These are phyloP conservation scores for Solanum hybrid DNA, from an alignment of 305 asterid species.

Conservation along the genomic window DNA sequence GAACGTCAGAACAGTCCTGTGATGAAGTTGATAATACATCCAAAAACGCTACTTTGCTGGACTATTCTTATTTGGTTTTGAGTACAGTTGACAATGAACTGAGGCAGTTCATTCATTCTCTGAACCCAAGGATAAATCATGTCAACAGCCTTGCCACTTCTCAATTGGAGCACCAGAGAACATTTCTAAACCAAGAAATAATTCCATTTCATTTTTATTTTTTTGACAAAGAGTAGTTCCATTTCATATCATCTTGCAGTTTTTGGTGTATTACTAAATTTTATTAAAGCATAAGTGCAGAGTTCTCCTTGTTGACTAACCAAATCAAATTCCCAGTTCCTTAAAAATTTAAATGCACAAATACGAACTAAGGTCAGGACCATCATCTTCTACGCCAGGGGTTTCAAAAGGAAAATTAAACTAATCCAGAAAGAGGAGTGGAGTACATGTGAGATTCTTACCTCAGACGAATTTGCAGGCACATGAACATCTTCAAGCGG, in stretches of 20 bases:
- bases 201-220: background rate
- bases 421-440: background rate
- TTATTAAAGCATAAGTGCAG: background rate
- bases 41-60: constrained; percentile 2
- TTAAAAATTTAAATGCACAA: background rate
- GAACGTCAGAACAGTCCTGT: constrained; percentile 20
- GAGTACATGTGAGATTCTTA: constrained; percentile 14
- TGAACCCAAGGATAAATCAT: background rate
- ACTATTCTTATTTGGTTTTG: constrained; percentile 1
- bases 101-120: background rate
- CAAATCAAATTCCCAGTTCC: background rate
- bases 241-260: background rate
- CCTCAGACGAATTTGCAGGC: constrained; percentile 70
- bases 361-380: background rate
- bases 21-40: constrained; percentile 4
- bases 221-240: background rate
- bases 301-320: background rate
- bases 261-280: background rate
- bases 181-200: background rate
- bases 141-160: constrained; percentile 5
- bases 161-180: background rate
- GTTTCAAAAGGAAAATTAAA: background rate
- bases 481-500: constrained; percentile 42
- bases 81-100: background rate
- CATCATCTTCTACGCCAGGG: background rate